Evolutionary conservation across 164 flowering plant species (phyloP).

Genomic region (Tinospora cordifolia): DNA sequence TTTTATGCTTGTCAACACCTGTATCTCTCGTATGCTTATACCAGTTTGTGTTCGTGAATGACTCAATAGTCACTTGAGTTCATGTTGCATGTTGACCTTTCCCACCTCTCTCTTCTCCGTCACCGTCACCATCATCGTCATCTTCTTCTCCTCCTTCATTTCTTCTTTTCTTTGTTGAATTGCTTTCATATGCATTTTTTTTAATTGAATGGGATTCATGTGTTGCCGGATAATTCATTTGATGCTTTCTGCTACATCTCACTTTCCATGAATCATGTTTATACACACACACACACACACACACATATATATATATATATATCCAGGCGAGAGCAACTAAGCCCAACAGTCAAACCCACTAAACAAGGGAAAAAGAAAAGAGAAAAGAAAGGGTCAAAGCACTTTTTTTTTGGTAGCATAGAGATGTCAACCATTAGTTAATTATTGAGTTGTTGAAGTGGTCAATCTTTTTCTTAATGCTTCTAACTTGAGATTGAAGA

Average conservation of each 20-base stretch:
- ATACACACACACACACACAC: too few species aligned
- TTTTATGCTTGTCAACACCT: too few species aligned
- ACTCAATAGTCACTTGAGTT: too few species aligned
- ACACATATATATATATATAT: too few species aligned
- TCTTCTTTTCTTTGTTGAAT: background rate
- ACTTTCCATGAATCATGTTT: background rate
- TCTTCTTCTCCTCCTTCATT: background rate
- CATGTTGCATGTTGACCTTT: background rate
- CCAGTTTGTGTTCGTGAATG: too few species aligned
- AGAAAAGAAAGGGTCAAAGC: background rate
- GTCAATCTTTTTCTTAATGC: background rate
- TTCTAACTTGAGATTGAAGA: conserved; percentile 9
- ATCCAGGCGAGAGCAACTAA: conserved; percentile 9
- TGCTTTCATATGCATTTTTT: background rate
- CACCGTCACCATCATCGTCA: background rate
- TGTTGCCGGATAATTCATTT: background rate
- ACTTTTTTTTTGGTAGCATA: background rate
- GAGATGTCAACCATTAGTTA: conserved; percentile 1
- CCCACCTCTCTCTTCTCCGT: background rate
- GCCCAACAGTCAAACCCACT: conserved; percentile 8
- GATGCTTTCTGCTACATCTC: background rate
- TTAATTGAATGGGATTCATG: conserved; percentile 1
- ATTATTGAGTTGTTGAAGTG: conserved; percentile 9
- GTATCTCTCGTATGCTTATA: too few species aligned
- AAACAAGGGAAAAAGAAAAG: background rate